Base-by-base conservation (phyloP, 1,284 basidiomycete species). In the Cutaneotrichosporon spelunceum region DNA sequence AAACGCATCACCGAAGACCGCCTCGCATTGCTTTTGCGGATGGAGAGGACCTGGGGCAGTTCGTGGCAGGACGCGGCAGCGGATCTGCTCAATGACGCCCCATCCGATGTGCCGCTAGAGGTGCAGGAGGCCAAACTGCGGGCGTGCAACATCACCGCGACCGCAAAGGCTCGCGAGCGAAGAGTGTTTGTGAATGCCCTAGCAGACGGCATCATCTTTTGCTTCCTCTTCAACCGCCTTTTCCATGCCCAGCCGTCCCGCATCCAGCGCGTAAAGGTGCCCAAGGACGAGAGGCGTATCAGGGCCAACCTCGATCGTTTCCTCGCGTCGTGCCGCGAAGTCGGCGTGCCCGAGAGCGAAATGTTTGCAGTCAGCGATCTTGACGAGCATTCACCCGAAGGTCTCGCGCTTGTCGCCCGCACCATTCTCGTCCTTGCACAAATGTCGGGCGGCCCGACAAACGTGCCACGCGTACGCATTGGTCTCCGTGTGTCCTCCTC, bases 151-250 rank as follows among this genome's bases (percentile, higher is more conserved):
- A 60, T 85, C 80, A 72, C 80, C 72, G 61, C 82, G 79, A 53
- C 73, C 9, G 86, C 86, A 33, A 89, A 89, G 75, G 88, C 90
- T 67, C 81, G 86, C 67, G 90, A 93, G 77, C 70, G 80, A 64
- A 84, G 82, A 61, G 75, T 85, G 36, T 92, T 93, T 71, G 82
- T 83, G 52, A 88, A 90, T 61, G 86, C 88, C 1, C 74, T 93
- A 63, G 80, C 85, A 68, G 91, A 94, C 80, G 91, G 91, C 2
- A 88, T 87, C 74, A 84, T 93, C 29, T 83, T 94, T 24, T 93
- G 90, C 85, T 87, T 90, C 63, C 68, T 74, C 1, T 62, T 74
- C 52, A 76, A 76, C 60, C 69, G 71, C 34, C 68, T 73, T 19
- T 75, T 73, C 62, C 72, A 71, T 3, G 56, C 70, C 53, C 68